phyloP scores from a whole-genome alignment of 768 basidiomycete species.

The Phaeolepiota aurea region DNA sequence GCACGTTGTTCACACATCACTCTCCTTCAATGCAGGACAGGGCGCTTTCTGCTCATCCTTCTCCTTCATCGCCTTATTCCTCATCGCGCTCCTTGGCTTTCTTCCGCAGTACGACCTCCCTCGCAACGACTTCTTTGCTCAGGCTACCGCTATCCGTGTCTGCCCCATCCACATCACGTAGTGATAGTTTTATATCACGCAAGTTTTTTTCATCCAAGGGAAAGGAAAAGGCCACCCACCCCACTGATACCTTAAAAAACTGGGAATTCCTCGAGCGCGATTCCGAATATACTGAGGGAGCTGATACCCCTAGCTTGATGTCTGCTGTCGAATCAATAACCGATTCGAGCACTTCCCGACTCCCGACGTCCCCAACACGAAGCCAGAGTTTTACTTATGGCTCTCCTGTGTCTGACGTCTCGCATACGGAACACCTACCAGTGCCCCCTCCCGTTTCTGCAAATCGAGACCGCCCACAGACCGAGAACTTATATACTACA shows the following conservation, averaged over 20 bases:
- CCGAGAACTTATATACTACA: slow-evolving; percentile 2
- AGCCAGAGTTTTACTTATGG: slow-evolving; percentile 20
- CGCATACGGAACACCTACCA: slow-evolving; percentile 3
- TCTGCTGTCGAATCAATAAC: slow-evolving; percentile 15
- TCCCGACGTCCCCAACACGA: slow-evolving; percentile 15
- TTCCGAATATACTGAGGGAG: too few species aligned
- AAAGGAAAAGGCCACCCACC: slow-evolving; percentile 27
- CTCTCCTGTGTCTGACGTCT: slow-evolving; percentile 7
- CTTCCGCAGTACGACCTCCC: slow-evolving; percentile 38
- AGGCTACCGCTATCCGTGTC: slow-evolving; percentile 18
- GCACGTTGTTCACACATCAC: slow-evolving; percentile 35
- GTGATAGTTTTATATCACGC: slow-evolving; percentile 23
- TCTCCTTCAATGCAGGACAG: slow-evolving; percentile 24
- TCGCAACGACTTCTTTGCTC: slow-evolving; percentile 31
- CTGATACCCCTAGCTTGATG: slow-evolving; percentile 18
- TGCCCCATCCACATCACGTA: slow-evolving; percentile 17
- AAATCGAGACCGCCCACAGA: neutral
- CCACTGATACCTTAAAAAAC: slow-evolving; percentile 28
- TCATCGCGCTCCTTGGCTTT: slow-evolving; percentile 25
- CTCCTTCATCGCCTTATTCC: slow-evolving; percentile 31
- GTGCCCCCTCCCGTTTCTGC: slow-evolving; percentile 7
- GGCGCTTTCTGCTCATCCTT: slow-evolving; percentile 32
- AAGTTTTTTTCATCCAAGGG: slow-evolving; percentile 30
- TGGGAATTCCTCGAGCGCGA: slow-evolving; percentile 37
- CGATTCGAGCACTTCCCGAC: too few species aligned